A percentile compares a stretch with the other conserved stretches of the same genome.
Evolutionary conservation across 2,329 filamentous ascomycete genomes (phyloP).

Genomic region (Ophiostoma himal-ulmi): DNA sequence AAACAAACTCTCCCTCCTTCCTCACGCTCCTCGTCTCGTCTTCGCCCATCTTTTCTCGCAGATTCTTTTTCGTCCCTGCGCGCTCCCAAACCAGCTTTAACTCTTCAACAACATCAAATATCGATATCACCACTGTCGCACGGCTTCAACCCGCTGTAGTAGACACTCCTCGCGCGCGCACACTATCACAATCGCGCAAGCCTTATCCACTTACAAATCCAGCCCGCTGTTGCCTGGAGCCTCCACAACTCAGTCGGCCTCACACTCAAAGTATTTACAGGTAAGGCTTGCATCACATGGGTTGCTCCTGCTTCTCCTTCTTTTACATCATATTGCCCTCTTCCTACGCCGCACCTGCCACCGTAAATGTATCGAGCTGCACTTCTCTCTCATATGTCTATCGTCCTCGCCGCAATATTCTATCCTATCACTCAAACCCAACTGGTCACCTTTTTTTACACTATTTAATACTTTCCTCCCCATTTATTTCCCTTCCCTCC

Average conservation of each 20-base stretch:
- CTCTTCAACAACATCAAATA: background rate
- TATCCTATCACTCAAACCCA: background rate
- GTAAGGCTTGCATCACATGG: background rate
- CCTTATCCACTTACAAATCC: slow-evolving; percentile 11
- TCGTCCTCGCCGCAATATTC: background rate
- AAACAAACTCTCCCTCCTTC: slow-evolving; percentile 7
- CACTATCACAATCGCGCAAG: background rate
- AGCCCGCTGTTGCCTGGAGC: slow-evolving; percentile 11
- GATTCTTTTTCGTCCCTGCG: background rate
- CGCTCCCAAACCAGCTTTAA: background rate
- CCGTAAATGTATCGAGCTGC: background rate
- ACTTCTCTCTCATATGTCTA: background rate
- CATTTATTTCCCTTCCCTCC: background rate
- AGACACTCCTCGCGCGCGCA: slow-evolving; percentile 5
- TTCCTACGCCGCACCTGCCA: background rate
- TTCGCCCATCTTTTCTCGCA: background rate
- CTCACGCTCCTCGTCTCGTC: slow-evolving; percentile 2
- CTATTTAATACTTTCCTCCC: background rate
- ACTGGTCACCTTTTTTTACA: background rate
- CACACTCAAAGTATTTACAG: background rate
- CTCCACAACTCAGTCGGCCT: slow-evolving; percentile 5
- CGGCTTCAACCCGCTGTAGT: background rate
- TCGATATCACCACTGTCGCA: background rate
- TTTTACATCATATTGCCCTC: background rate
- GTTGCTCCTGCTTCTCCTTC: background rate